A percentile compares a stretch with the other conserved stretches of the same genome.
Evolutionary conservation across 2,329 filamentous ascomycete genomes (phyloP).

Genomic region (Penicillium sp.): DNA sequence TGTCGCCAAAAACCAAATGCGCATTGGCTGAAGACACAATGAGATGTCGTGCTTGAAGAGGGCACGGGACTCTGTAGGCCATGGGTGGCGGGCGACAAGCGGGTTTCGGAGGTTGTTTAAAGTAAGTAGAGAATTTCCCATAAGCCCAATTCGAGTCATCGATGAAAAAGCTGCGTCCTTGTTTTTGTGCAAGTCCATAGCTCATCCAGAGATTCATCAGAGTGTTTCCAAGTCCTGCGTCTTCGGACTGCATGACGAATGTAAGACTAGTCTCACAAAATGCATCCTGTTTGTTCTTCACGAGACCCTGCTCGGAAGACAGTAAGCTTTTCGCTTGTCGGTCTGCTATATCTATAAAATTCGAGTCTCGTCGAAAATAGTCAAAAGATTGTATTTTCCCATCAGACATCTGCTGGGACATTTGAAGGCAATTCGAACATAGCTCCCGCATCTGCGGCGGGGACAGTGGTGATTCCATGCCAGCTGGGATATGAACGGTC

Average conservation of each 20-base stretch:
- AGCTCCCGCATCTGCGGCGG: conserved; percentile 66
- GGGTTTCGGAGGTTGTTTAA: conserved; percentile 62
- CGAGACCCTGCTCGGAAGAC: conserved; percentile 26
- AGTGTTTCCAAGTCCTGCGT: conserved; percentile 73
- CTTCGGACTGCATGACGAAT: conserved; percentile 68
- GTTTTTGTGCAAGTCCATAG: conserved; percentile 71
- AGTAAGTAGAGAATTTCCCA: conserved; percentile 69
- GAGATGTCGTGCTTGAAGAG: conserved; percentile 69
- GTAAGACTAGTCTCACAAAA: conserved; percentile 70
- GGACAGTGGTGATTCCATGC: conserved; percentile 62
- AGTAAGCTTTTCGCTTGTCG: conserved; percentile 37
- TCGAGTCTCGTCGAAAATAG: conserved; percentile 61
- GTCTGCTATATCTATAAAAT: conserved; percentile 71
- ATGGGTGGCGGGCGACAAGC: conserved; percentile 67
- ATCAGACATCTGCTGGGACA: conserved; percentile 56
- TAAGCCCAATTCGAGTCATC: conserved; percentile 83
- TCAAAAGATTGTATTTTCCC: conserved; percentile 43
- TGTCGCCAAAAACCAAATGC: conserved; percentile 59
- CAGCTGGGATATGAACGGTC: conserved; percentile 75
- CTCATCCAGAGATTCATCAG: conserved; percentile 79
- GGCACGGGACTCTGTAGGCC: conserved; percentile 75
- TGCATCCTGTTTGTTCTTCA: conserved; percentile 9
- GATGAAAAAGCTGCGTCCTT: conserved; percentile 74
- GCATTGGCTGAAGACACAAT: conserved; percentile 68
- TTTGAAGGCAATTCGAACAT: conserved; percentile 62